These are phyloP conservation scores for Fusarium sp. DNA, from an alignment of 2,329 filamentous ascomycete species.

Conservation along the genomic window DNA sequence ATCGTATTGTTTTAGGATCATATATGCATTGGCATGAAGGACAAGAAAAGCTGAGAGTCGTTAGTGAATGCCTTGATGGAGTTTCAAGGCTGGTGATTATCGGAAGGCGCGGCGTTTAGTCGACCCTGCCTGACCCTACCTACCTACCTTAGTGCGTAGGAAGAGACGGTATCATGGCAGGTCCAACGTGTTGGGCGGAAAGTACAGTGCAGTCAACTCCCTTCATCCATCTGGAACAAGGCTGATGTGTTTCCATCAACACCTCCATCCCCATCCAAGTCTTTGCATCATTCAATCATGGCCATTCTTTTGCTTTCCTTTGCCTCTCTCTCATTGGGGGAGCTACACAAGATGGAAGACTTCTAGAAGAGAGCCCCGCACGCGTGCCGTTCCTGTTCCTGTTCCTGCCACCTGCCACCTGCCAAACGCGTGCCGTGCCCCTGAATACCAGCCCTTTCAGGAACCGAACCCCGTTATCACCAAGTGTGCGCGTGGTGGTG, in stretches of 20 bases:
- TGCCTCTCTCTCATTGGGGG: constrained; percentile 24
- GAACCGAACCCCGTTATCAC: constrained; percentile 1
- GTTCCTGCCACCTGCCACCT: constrained; percentile 23
- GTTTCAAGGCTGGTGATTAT: neutral
- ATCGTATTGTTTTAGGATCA: neutral
- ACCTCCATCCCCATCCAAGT: neutral
- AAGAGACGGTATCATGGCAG: neutral
- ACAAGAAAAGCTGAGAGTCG: neutral
- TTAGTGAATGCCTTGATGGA: neutral
- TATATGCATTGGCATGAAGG: neutral
- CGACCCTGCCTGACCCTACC: neutral
- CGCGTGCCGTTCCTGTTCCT: constrained; percentile 15
- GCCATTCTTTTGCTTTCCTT: constrained; percentile 3
- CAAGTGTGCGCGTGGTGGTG: neutral
- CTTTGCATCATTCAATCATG: neutral
- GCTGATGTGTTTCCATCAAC: neutral
- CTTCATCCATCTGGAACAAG: neutral
- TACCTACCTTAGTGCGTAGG: neutral
- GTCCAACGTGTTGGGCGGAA: neutral
- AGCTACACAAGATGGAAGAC: constrained; percentile 32
- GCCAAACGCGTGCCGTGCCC: constrained; percentile 24
- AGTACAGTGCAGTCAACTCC: neutral
- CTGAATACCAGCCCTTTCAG: constrained; percentile 11
- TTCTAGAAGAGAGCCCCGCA: constrained; percentile 43
- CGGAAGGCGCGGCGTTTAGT: neutral